Conservation (phyloP, 164 flowering plant genomes). For the Macadamia integrifolia region DNA sequence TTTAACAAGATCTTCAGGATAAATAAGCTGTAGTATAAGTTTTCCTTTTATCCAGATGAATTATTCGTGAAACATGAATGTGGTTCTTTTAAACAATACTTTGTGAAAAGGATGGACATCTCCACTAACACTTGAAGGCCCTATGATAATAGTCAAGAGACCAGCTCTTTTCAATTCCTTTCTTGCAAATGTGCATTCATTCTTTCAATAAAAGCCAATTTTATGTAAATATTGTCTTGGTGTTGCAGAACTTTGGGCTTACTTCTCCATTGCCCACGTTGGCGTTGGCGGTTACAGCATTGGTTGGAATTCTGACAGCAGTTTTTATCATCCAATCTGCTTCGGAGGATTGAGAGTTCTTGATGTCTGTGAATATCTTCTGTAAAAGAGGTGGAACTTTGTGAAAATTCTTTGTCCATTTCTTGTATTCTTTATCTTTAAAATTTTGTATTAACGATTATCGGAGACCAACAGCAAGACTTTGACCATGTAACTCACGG, state of each 20-base stretch:
- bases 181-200: too few species aligned
- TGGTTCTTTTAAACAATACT: not conserved
- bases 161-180: too few species aligned
- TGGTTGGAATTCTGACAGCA: slow-evolving; percentile 83
- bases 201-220: not conserved
- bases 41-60: not conserved
- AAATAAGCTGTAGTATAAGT: not conserved
- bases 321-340: slow-evolving; percentile 90
- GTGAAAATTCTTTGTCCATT: not conserved
- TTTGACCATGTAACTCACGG: too few species aligned
- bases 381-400: not conserved
- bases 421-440: not conserved
- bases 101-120: not conserved
- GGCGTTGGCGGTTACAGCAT: slow-evolving; percentile 74
- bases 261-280: slow-evolving; percentile 70
- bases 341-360: slow-evolving; percentile 41
- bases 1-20: not conserved
- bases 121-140: not conserved
- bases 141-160: not conserved
- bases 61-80: not conserved
- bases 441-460: not conserved
- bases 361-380: not conserved
- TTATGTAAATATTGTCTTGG: slow-evolving; percentile 4
- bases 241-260: slow-evolving; percentile 87
- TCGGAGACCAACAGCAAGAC: too few species aligned